phyloP scores from a whole-genome alignment of 192 early-diverging fungal species.

The Paraglomus brasilianum region DNA sequence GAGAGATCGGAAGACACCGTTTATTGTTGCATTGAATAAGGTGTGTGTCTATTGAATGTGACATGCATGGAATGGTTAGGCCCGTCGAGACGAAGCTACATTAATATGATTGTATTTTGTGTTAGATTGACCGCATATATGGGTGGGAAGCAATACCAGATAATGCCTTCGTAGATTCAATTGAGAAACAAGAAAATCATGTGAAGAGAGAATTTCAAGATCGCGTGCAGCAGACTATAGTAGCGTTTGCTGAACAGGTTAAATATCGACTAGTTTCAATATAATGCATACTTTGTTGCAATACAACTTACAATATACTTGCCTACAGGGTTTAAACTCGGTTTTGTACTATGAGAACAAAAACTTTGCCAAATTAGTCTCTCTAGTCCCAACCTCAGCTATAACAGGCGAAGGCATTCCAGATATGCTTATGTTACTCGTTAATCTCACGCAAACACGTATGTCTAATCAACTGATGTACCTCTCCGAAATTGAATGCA shows the following conservation, averaged over 20 bases:
- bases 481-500: slow-evolving; percentile 92
- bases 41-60: not conserved
- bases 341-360: slow-evolving; percentile 93
- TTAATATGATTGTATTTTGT: not conserved
- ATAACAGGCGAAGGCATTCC: slow-evolving; percentile 98
- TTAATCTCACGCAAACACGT: slow-evolving; percentile 88
- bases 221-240: slow-evolving; percentile 72
- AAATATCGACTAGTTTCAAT: not conserved
- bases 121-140: slow-evolving; percentile 87
- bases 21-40: slow-evolving; percentile 98
- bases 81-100: not conserved
- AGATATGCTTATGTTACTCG: slow-evolving; percentile 89
- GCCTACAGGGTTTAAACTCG: slow-evolving; percentile 81
- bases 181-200: slow-evolving; percentile 67
- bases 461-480: slow-evolving; percentile 98
- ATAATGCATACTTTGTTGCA: not conserved
- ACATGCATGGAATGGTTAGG: too few relatives aligned
- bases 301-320: not conserved
- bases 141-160: slow-evolving; percentile 87
- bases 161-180: slow-evolving; percentile 75
- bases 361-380: slow-evolving; percentile 93
- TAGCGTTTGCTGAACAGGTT: slow-evolving; percentile 85
- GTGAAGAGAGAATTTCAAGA: slow-evolving; percentile 86
- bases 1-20: slow-evolving; percentile 92
- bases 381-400: slow-evolving; percentile 97